Percentiles rank a stretch among this genome's conserved stretches.
Conservation (phyloP, 202 grass and related monocot species). For the Zoysia matrella region DNA sequence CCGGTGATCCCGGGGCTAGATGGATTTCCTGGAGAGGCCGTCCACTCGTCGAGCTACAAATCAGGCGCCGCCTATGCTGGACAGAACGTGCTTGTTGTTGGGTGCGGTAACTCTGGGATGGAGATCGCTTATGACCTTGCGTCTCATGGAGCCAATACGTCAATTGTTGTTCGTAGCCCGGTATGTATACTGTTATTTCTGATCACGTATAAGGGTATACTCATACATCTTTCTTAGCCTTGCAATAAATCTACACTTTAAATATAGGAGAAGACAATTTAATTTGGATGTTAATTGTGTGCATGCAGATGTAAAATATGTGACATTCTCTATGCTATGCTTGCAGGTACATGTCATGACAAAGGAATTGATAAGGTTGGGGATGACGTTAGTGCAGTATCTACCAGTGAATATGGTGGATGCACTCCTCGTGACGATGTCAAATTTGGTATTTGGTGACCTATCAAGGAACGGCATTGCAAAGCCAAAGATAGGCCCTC, state of each 20-base stretch:
- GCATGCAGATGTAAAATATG: neutral
- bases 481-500: no score
- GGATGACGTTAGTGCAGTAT: constrained; percentile 36
- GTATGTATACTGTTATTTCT: neutral
- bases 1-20: no score
- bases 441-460: constrained; percentile 34
- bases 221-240: no score
- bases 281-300: no score
- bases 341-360: constrained; percentile 45
- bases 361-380: constrained; percentile 44
- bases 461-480: no score
- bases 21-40: no score
- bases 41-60: no score
- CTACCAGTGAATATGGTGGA: constrained; percentile 26
- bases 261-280: no score
- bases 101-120: neutral
- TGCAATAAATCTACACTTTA: no score
- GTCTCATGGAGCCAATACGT: neutral
- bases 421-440: constrained; percentile 9
- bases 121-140: neutral
- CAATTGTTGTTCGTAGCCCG: neutral
- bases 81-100: neutral
- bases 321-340: neutral
- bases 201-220: no score
- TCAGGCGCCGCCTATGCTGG: no score